Conservation (phyloP, 768 basidiomycete species). For the Lactifluus volemus region DNA sequence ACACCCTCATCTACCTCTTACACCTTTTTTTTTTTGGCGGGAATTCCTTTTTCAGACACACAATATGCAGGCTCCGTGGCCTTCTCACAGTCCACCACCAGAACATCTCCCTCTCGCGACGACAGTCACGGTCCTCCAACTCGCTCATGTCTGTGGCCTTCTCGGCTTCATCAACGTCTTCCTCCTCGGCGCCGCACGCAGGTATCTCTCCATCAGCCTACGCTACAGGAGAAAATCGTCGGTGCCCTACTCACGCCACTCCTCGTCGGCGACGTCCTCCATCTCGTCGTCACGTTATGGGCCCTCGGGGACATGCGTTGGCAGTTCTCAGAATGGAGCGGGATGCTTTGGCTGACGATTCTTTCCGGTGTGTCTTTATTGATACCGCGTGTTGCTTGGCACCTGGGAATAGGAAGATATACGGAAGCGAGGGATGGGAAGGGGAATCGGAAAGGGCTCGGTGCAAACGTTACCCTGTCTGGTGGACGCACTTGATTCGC, state of each 20-base stretch:
- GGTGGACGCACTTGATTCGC: neutral
- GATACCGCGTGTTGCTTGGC: constrained; percentile 66
- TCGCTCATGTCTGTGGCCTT: constrained; percentile 70
- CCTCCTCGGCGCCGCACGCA: constrained; percentile 52
- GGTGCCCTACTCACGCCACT: constrained; percentile 57
- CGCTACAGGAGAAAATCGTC: constrained; percentile 66
- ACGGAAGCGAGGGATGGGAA: constrained; percentile 53
- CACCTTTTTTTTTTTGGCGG: too few relatives aligned
- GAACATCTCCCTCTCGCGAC: constrained; percentile 49
- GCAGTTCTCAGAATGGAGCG: constrained; percentile 52
- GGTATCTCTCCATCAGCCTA: constrained; percentile 48
- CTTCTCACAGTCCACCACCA: constrained; percentile 37
- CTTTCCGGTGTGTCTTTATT: constrained; percentile 53
- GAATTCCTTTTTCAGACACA: constrained; percentile 40
- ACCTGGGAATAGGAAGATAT: constrained; percentile 67
- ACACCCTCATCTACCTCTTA: neutral
- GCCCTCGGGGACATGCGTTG: constrained; percentile 65
- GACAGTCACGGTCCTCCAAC: constrained; percentile 61
- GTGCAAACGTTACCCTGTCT: neutral
- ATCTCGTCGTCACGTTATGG: constrained; percentile 63
- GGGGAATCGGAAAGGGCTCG: neutral
- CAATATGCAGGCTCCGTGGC: constrained; percentile 72
- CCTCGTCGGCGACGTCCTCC: constrained; percentile 57
- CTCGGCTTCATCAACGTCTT: constrained; percentile 64
- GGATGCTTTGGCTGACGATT: constrained; percentile 62